These are phyloP conservation scores for Breynia disticha DNA, from an alignment of 441 rosid genomes.

Conservation along the genomic window DNA sequence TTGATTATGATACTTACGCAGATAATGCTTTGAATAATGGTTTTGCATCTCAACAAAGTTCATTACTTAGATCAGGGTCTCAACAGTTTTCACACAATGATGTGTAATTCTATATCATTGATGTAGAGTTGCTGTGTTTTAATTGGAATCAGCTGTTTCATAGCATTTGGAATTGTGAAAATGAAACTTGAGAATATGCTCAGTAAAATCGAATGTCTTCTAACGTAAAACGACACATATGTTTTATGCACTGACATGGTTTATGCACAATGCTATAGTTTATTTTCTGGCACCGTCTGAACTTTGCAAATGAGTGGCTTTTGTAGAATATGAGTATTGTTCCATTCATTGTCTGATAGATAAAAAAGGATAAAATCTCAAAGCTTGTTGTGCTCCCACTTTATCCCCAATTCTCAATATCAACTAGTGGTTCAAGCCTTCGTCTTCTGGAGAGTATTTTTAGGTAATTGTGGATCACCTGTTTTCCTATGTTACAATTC, in stretches of 20 bases:
- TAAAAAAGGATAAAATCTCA: slow-evolving; percentile 75
- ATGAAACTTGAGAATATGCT: too few species aligned
- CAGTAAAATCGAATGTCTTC: neutral
- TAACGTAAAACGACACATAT: too few species aligned
- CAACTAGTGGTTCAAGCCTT: slow-evolving; percentile 98
- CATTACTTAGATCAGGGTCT: too few species aligned
- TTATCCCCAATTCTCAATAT: slow-evolving; percentile 96
- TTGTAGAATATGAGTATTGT: neutral
- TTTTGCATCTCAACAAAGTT: too few species aligned
- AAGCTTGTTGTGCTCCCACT: slow-evolving; percentile 97
- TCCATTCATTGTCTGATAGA: slow-evolving; percentile 27
- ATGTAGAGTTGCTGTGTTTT: too few species aligned
- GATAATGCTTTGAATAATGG: too few species aligned
- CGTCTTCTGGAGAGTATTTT: slow-evolving; percentile 89
- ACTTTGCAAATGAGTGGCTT: neutral
- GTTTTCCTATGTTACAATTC: slow-evolving; percentile 5
- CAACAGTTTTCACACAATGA: too few species aligned
- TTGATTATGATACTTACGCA: too few species aligned
- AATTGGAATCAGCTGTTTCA: too few species aligned
- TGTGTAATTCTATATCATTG: too few species aligned
- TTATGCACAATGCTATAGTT: neutral
- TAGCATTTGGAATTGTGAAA: too few species aligned
- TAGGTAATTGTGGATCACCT: slow-evolving; percentile 35
- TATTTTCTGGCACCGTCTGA: slow-evolving; percentile 1
- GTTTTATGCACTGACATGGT: neutral